Evolutionary conservation across 805 yeast genomes (phyloP).

Genomic region (Starmerella riodocensis): DNA sequence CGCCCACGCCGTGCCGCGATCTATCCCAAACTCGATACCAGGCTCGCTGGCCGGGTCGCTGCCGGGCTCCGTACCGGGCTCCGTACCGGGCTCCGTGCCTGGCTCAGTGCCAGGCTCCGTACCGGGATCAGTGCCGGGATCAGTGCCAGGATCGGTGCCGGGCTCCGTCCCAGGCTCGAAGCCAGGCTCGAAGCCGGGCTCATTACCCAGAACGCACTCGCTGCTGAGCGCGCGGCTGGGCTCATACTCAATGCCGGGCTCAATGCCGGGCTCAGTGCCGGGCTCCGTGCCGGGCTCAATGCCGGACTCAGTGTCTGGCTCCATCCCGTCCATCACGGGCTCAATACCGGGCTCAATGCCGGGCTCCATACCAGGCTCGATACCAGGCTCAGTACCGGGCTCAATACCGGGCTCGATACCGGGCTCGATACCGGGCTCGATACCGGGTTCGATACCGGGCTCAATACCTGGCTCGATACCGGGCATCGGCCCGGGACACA

Average conservation of each 20-base stretch:
- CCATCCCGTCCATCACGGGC: conserved; percentile 4
- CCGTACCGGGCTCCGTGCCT: conserved; percentile 11
- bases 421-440: conserved; percentile 3
- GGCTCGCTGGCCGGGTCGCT: conserved; percentile 3
- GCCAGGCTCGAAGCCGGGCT: conserved; percentile 8
- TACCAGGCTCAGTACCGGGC: conserved; percentile 7
- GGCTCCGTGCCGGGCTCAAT: conserved; percentile 7
- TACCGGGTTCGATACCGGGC: conserved; percentile 4
- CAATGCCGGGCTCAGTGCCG: conserved; percentile 5
- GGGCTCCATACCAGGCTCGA: conserved; percentile 3
- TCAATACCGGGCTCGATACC: conserved; percentile 3
- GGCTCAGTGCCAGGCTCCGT: conserved; percentile 8
- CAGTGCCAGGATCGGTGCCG: conserved; percentile 6
- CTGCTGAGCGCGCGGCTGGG: conserved; percentile 1
- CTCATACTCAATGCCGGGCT: conserved; percentile 4
- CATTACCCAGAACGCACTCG: background rate
- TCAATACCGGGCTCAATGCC: conserved; percentile 7
- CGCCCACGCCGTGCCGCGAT: background rate
- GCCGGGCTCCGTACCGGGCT: conserved; percentile 5
- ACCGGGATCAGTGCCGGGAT: conserved; percentile 7
- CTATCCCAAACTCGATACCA: conserved; percentile 1
- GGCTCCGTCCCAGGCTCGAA: conserved; percentile 9
- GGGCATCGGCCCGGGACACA: conserved; percentile 5
- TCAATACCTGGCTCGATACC: conserved; percentile 6
- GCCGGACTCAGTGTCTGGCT: conserved; percentile 9